Evolutionary conservation across 2,329 filamentous ascomycete species (phyloP), one percentile per base, ranked within the genome.

Genomic region (Trichoderma citrinoviride): DNA sequence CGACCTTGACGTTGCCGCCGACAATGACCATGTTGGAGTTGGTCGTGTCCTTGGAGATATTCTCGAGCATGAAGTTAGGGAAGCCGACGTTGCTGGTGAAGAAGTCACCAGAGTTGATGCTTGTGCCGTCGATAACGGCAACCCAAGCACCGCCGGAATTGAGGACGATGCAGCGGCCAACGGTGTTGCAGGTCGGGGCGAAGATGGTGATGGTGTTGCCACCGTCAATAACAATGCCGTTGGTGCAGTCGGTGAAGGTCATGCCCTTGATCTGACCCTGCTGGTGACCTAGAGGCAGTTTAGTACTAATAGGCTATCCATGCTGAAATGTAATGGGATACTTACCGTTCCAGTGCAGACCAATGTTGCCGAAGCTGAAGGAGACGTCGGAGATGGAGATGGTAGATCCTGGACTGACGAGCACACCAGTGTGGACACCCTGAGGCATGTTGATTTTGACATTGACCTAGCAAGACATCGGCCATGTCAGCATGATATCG

Each of bases 281-380:
- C n/a, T 65, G 64, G 33, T 50, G 33, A 17, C 64, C 62, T 65
- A n/a, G 25, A 19, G 14, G 17, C 37, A 5, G 14, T 57, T 57
- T 15, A 55, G 60, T 47, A 3, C 14, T 12, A 2, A 14, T 37
- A 7, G 17, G 5, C n/a, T 19, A 10, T 17, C n/a, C 1, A n/a
- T 10, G 2, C 7, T 7, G 17, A 14, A 14, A 17, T 33, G 5
- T 14, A 21, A 37, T 17, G n/a, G 14, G 41, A 40, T 21, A 37
- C 63, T 46, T 64, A 65, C 68, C 68, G 40, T 37, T 66, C 68
- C 68, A 69, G 50, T 69, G 68, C 66, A 69, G 52, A 19, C 68
- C 68, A 56, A 69, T 65, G 40, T 63, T 68, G 25, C 68, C 67
- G 29, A 61, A 68, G 52, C 49, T 68, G 44, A 69, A 69, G 3